phyloP scores from a whole-genome alignment of 2,329 filamentous ascomycete species.

The Exophiala sp. region DNA sequence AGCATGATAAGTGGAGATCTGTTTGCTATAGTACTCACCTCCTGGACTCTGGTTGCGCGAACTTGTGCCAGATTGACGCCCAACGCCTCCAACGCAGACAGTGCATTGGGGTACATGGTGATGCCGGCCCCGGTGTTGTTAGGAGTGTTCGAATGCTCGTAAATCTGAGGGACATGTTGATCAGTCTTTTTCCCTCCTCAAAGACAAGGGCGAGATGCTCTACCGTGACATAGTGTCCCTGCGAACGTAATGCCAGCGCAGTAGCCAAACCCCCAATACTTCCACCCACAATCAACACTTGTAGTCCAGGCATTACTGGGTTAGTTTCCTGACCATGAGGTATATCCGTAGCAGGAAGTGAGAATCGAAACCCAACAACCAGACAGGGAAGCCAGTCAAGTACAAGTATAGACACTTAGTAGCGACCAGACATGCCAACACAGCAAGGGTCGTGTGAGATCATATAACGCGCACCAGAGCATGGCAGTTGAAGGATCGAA shows the following conservation, averaged over 20 bases:
- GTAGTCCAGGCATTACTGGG: conserved; percentile 28
- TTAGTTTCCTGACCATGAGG: too few relatives aligned
- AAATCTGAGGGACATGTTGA: conserved; percentile 42
- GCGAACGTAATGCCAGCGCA: conserved; percentile 42
- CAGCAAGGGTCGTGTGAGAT: not conserved
- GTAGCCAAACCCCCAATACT: conserved; percentile 48
- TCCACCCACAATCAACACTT: conserved; percentile 46
- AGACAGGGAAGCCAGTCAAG: too few relatives aligned
- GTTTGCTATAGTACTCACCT: not conserved
- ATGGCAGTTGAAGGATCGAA: not conserved
- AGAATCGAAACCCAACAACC: too few relatives aligned
- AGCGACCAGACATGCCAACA: too few relatives aligned
- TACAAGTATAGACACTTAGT: too few relatives aligned
- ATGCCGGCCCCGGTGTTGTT: conserved; percentile 46
- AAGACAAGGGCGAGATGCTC: not conserved
- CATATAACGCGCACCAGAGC: not conserved
- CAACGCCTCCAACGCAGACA: conserved; percentile 2
- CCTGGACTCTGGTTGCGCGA: conserved; percentile 8
- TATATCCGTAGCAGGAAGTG: too few relatives aligned
- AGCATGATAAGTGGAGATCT: not conserved
- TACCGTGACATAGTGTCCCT: conserved; percentile 23
- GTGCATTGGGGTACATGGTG: conserved; percentile 46
- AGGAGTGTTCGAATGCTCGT: conserved; percentile 45
- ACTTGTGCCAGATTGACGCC: conserved; percentile 4
- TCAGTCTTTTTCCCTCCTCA: conserved; percentile 1